Evolutionary conservation across 2,329 filamentous ascomycete species (phyloP).

Genomic region (Pyrenophora teres): DNA sequence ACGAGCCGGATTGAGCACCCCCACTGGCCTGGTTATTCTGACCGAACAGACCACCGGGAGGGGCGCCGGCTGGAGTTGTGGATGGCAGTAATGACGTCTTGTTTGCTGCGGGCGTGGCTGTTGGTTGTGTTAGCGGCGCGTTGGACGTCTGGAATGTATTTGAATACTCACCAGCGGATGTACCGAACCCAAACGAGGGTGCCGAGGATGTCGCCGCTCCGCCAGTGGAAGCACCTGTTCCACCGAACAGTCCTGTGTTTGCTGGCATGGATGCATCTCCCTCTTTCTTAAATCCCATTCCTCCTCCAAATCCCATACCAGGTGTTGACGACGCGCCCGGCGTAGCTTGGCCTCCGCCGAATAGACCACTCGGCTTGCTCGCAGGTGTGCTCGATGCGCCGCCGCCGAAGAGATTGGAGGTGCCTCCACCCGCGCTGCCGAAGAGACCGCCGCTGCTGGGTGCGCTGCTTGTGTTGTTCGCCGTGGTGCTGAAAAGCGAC

Average conservation of each 20-base stretch:
- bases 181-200: conserved; percentile 20
- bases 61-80: conserved; percentile 47
- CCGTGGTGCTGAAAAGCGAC: conserved; percentile 35
- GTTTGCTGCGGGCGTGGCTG: conserved; percentile 42
- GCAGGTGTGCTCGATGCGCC: conserved; percentile 33
- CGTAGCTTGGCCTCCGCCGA: conserved; percentile 32
- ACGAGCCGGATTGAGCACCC: conserved; percentile 17
- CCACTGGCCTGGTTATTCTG: conserved; percentile 25
- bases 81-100: conserved; percentile 47
- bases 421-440: conserved; percentile 18
- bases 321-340: conserved; percentile 27
- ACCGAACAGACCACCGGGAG: conserved; percentile 40
- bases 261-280: conserved; percentile 31
- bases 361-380: conserved; percentile 35
- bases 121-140: conserved; percentile 18
- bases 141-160: background rate
- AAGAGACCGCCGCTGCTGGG: conserved; percentile 25
- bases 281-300: conserved; percentile 29
- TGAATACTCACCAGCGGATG: conserved; percentile 15
- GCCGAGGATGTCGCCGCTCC: conserved; percentile 22
- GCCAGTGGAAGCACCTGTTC: conserved; percentile 17
- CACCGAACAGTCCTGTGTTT: conserved; percentile 9
- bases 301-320: conserved; percentile 18
- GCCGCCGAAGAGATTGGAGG: conserved; percentile 35
- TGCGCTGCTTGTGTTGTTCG: conserved; percentile 20